These are phyloP conservation scores for Epichloe festucae DNA, from an alignment of 2,329 filamentous ascomycete species.

Conservation along the genomic window DNA sequence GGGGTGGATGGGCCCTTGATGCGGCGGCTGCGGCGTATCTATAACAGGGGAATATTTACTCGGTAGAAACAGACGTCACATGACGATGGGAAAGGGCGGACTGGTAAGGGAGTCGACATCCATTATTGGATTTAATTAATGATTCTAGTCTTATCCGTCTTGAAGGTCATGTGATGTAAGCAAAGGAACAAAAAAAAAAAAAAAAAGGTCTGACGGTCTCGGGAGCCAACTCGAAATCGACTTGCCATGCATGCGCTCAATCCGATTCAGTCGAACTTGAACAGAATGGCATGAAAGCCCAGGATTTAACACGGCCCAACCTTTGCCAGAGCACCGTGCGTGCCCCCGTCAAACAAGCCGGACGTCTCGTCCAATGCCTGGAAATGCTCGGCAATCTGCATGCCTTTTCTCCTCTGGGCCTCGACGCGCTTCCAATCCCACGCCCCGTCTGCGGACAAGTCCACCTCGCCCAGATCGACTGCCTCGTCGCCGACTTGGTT, in stretches of 20 bases:
- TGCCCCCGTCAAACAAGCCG: constrained; percentile 39
- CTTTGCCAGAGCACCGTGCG: constrained; percentile 35
- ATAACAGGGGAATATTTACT: not conserved
- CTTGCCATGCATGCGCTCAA: too few species aligned
- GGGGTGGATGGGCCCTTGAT: not conserved
- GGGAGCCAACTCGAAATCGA: too few species aligned
- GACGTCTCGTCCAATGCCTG: constrained; percentile 42
- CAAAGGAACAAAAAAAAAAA: not conserved
- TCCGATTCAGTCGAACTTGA: too few species aligned
- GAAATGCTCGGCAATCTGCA: constrained; percentile 42
- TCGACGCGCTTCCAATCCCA: constrained; percentile 50
- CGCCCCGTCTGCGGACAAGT: constrained; percentile 21
- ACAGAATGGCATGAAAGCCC: not conserved
- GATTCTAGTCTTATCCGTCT: too few species aligned
- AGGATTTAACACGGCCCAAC: constrained; percentile 29
- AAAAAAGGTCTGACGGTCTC: not conserved
- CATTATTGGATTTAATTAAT: too few species aligned
- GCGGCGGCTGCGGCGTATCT: not conserved
- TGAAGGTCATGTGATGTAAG: too few species aligned
- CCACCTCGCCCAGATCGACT: constrained; percentile 9
- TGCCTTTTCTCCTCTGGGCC: constrained; percentile 39
- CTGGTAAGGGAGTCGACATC: too few species aligned
- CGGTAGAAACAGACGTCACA: too few species aligned
- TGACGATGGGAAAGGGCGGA: too few species aligned
- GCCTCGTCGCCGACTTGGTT: constrained; percentile 11